These are phyloP conservation scores for Cantharellus anzutake DNA, from an alignment of 768 basidiomycete genomes.

Conservation along the genomic window DNA sequence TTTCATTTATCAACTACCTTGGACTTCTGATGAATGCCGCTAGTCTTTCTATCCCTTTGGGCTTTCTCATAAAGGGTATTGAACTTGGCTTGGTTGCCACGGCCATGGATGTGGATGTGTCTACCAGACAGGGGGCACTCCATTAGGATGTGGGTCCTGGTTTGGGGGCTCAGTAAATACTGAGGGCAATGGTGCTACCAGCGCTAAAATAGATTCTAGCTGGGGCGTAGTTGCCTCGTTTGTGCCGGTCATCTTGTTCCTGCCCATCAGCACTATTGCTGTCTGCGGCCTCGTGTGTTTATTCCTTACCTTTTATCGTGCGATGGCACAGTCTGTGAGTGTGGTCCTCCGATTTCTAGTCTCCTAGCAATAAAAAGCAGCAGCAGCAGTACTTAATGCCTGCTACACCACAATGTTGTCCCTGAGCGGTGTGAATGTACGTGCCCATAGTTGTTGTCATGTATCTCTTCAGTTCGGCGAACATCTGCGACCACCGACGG, in stretches of 20 bases:
- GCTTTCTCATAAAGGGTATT: no score
- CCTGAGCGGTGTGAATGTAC: conserved; percentile 42
- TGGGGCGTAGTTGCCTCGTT: conserved; percentile 48
- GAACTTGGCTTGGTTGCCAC: no score
- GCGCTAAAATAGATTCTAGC: conserved; percentile 20
- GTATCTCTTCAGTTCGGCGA: conserved; percentile 6
- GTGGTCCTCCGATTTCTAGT: conserved; percentile 65
- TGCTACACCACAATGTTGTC: conserved; percentile 70
- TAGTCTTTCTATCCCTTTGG: no score
- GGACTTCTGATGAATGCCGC: no score
- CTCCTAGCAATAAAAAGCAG: conserved; percentile 6
- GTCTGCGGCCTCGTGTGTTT: conserved; percentile 39
- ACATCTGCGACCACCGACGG: no score
- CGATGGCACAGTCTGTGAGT: conserved; percentile 11
- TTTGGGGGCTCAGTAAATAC: neutral
- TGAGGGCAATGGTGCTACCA: conserved; percentile 25
- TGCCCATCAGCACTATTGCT: conserved; percentile 61
- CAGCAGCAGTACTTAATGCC: conserved; percentile 28
- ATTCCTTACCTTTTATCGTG: neutral
- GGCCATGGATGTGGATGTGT: no score
- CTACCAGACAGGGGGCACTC: no score
- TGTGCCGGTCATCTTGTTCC: conserved; percentile 45
- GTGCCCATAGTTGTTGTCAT: conserved; percentile 44
- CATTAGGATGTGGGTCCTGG: no score
- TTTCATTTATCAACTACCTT: conserved; percentile 11